Conservation (phyloP, 163 green algal species). For the Coccomyxa subellipsoidea region DNA sequence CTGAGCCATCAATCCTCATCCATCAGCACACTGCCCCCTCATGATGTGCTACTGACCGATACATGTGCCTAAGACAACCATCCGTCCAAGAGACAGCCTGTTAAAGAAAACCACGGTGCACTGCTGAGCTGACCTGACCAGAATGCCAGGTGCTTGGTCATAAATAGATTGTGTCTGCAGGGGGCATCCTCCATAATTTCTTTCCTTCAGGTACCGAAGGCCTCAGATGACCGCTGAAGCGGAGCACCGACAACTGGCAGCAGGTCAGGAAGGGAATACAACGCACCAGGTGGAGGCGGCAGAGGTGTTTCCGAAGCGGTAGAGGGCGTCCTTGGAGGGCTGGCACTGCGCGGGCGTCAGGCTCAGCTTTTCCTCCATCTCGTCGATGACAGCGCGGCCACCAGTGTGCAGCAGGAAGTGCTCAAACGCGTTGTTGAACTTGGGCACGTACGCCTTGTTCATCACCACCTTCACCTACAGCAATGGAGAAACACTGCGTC, state of each 20-base stretch:
- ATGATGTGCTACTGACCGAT: no score
- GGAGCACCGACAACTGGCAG: no score
- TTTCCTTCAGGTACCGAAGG: no score
- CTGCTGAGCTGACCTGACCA: no score
- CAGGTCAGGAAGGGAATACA: neutral
- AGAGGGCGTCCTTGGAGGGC: conserved; percentile 70
- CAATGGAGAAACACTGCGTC: neutral
- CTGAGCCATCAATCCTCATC: conserved; percentile 12
- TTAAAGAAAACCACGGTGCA: no score
- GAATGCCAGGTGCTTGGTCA: no score
- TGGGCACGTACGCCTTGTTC: conserved; percentile 32
- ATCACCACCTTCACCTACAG: conserved; percentile 30
- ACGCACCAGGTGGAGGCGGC: conserved; percentile 78
- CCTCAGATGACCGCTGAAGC: no score
- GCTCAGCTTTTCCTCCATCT: conserved; percentile 24
- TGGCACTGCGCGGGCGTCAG: conserved; percentile 59
- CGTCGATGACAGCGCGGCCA: conserved; percentile 22
- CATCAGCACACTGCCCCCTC: no score
- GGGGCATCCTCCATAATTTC: no score
- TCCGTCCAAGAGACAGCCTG: no score
- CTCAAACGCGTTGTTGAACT: conserved; percentile 26
- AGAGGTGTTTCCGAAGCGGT: conserved; percentile 73
- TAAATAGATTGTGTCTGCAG: no score
- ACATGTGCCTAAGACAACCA: no score
- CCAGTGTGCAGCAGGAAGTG: conserved; percentile 32